Conservation (phyloP, 768 basidiomycete species). For the Suillus subalutaceus region DNA sequence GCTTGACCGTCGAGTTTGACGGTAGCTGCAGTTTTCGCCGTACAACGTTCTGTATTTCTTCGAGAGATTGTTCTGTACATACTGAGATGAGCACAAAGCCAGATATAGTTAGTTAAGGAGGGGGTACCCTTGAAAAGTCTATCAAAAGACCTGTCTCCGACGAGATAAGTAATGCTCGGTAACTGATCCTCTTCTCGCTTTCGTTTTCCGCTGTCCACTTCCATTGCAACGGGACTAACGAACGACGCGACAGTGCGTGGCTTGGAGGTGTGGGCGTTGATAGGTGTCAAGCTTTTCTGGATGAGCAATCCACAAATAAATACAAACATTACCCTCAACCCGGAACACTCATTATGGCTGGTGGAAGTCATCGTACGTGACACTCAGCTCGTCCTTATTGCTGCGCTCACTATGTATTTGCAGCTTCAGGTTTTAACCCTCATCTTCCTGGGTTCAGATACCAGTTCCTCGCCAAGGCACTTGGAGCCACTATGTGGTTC, state of each 20-base stretch:
- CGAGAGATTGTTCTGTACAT: constrained; percentile 59
- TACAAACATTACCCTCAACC: constrained; percentile 25
- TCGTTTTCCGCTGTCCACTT: constrained; percentile 27
- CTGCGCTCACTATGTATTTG: constrained; percentile 11
- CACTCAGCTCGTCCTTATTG: neutral
- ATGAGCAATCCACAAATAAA: constrained; percentile 20
- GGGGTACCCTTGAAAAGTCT: constrained; percentile 44
- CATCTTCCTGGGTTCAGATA: constrained; percentile 81
- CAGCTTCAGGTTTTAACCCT: constrained; percentile 83
- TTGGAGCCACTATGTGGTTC: constrained; percentile 98
- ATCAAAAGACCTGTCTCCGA: constrained; percentile 39
- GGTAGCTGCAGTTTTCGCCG: constrained; percentile 62
- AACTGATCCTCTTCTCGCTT: constrained; percentile 23
- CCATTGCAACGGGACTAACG: constrained; percentile 17
- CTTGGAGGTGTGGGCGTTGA: constrained; percentile 5
- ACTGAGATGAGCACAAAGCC: constrained; percentile 12
- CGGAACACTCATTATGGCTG: constrained; percentile 36
- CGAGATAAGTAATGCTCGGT: constrained; percentile 42
- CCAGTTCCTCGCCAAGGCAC: constrained; percentile 77
- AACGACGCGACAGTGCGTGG: neutral
- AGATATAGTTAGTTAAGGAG: neutral
- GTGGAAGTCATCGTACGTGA: constrained; percentile 31
- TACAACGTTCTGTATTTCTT: constrained; percentile 58
- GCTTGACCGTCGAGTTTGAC: constrained; percentile 36
- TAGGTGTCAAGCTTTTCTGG: constrained; percentile 7